A percentile compares a stretch with the other conserved stretches of the same genome.
Evolutionary conservation across 805 yeast genomes (phyloP).

Genomic region (Candida palmyrensis): DNA sequence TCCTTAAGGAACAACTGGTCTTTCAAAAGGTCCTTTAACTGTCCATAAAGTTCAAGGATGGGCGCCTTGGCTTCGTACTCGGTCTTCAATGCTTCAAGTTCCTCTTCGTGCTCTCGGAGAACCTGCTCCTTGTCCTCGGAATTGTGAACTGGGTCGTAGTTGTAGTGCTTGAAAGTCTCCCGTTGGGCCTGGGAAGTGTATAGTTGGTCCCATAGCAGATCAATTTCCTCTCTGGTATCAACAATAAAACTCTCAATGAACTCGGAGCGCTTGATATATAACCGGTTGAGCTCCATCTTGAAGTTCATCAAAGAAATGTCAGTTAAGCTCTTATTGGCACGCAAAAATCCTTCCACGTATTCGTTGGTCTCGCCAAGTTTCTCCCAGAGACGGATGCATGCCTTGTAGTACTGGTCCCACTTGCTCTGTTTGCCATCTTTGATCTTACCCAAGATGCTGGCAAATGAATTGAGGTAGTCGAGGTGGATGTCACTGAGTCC

Average conservation of each 20-base stretch:
- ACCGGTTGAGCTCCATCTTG: slow-evolving; percentile 49
- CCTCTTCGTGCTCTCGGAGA: slow-evolving; percentile 59
- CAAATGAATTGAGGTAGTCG: slow-evolving; percentile 23
- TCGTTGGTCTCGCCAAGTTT: slow-evolving; percentile 46
- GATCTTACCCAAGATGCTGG: slow-evolving; percentile 24
- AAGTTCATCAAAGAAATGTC: slow-evolving; percentile 44
- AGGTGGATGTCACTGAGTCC: slow-evolving; percentile 34
- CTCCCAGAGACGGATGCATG: slow-evolving; percentile 51
- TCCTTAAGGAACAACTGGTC: slow-evolving; percentile 63
- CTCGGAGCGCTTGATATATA: slow-evolving; percentile 55
- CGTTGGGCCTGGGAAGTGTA: slow-evolving; percentile 53
- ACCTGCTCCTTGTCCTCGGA: slow-evolving; percentile 51
- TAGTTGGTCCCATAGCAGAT: slow-evolving; percentile 56
- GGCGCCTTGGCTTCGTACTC: slow-evolving; percentile 50
- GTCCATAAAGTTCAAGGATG: slow-evolving; percentile 50
- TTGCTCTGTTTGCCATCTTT: slow-evolving; percentile 33
- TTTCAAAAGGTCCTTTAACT: slow-evolving; percentile 47
- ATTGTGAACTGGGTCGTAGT: slow-evolving; percentile 22
- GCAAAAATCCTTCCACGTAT: slow-evolving; percentile 39
- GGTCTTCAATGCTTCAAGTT: slow-evolving; percentile 46
- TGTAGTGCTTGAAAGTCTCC: slow-evolving; percentile 35
- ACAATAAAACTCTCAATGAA: slow-evolving; percentile 64
- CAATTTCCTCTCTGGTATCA: slow-evolving; percentile 56
- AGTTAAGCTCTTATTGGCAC: slow-evolving; percentile 43
- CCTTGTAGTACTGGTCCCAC: slow-evolving; percentile 25